phyloP scores from a whole-genome alignment of 106 monocot species.

The Triglochin maritima region DNA sequence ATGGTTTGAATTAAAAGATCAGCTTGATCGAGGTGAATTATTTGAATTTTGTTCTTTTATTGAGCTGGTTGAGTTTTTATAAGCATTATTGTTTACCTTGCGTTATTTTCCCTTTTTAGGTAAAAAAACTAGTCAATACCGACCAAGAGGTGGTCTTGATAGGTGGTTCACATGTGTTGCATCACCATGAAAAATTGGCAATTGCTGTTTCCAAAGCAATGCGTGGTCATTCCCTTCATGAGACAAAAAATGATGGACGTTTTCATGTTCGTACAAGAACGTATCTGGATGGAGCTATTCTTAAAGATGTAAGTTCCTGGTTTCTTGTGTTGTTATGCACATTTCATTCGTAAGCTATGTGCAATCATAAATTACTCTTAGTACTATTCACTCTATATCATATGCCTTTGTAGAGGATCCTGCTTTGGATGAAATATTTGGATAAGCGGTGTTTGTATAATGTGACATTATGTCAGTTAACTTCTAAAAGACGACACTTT shows the following conservation, averaged over 20 bases:
- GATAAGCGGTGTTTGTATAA: too few relatives aligned
- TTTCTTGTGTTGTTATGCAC: not conserved
- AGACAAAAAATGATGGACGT: conserved; percentile 86
- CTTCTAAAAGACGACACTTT: too few relatives aligned
- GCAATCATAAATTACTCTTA: too few relatives aligned
- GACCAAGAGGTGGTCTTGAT: conserved; percentile 78
- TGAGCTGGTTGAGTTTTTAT: not conserved
- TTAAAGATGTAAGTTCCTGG: conserved; percentile 61
- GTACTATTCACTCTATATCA: too few relatives aligned
- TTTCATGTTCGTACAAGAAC: conserved; percentile 92
- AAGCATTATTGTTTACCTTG: not conserved
- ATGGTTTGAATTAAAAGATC: too few relatives aligned
- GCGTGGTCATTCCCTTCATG: conserved; percentile 88
- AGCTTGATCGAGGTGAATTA: too few relatives aligned
- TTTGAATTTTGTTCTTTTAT: too few relatives aligned
- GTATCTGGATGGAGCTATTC: conserved; percentile 92
- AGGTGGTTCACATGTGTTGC: conserved; percentile 87
- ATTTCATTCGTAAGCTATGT: too few relatives aligned
- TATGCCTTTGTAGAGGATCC: too few relatives aligned
- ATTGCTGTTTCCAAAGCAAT: conserved; percentile 95
- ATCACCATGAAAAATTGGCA: conserved; percentile 89
- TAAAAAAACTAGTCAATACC: conserved; percentile 83
- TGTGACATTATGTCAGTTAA: too few relatives aligned
- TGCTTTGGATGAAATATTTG: too few relatives aligned
- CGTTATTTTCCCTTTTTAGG: conserved; percentile 26